phyloP scores from a whole-genome alignment of 306 rosid genomes.

The Cicer arietinum region DNA sequence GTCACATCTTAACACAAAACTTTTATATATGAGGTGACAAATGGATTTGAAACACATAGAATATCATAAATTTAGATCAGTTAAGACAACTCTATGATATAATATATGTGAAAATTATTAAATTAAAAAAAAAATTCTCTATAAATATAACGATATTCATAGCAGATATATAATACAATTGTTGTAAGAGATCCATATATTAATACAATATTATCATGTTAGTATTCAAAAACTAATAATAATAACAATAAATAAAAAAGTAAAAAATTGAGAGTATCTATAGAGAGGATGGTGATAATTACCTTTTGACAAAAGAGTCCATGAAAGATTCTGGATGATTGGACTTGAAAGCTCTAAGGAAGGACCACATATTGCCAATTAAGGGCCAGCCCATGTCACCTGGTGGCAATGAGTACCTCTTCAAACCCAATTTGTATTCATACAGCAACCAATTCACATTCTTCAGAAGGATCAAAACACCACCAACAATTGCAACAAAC shows the following conservation, averaged over 20 bases:
- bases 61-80: no score
- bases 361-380: slow-evolving; percentile 89
- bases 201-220: no score
- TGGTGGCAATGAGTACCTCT: slow-evolving; percentile 66
- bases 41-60: no score
- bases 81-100: no score
- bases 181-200: no score
- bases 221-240: no score
- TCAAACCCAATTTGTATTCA: slow-evolving; percentile 59
- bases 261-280: no score
- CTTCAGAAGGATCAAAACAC: slow-evolving; percentile 42
- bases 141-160: no score
- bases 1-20: neutral
- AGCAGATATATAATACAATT: no score
- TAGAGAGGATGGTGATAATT: neutral
- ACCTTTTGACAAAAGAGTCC: slow-evolving; percentile 61
- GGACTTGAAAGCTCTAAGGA: slow-evolving; percentile 80
- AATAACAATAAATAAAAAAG: neutral
- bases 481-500: slow-evolving; percentile 32
- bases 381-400: slow-evolving; percentile 86
- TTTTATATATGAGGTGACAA: neutral
- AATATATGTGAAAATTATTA: no score
- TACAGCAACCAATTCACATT: slow-evolving; percentile 61
- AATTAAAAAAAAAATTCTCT: no score
- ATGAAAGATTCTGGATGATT: slow-evolving; percentile 71